Evolutionary conservation across 768 basidiomycete species (phyloP).

Genomic region (Obba rivulosa): DNA sequence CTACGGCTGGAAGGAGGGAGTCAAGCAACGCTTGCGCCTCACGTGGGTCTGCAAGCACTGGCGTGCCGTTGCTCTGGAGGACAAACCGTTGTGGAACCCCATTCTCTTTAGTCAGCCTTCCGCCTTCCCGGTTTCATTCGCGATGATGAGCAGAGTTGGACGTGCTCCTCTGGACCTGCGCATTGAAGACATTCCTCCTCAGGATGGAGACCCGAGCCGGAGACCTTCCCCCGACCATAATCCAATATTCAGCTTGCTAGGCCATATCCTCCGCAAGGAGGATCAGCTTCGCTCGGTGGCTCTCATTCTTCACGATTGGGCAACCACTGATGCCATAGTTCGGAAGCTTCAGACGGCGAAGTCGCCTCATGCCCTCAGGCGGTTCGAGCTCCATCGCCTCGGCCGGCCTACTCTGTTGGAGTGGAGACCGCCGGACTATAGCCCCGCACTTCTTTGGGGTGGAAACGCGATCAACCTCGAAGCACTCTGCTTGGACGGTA

Average conservation of each 20-base stretch:
- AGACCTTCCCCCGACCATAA: slow-evolving; percentile 30
- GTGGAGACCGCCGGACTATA: slow-evolving; percentile 23
- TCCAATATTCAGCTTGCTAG: slow-evolving; percentile 44
- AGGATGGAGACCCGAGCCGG: slow-evolving; percentile 12
- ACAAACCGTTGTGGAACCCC: slow-evolving; percentile 36
- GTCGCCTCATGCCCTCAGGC: slow-evolving; percentile 35
- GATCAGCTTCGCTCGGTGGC: slow-evolving; percentile 56
- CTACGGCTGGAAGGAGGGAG: slow-evolving; percentile 9
- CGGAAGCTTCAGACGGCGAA: slow-evolving; percentile 33
- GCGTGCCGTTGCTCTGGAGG: slow-evolving; percentile 19
- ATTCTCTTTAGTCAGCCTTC: slow-evolving; percentile 56
- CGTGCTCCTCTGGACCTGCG: slow-evolving; percentile 54
- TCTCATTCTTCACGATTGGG: slow-evolving; percentile 52
- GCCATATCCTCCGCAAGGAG: slow-evolving; percentile 46
- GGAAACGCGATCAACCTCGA: slow-evolving; percentile 38
- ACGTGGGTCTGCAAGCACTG: slow-evolving; percentile 50
- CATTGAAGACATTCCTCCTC: slow-evolving; percentile 39
- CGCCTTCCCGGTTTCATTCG: slow-evolving; percentile 44
- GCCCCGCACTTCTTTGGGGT: slow-evolving; percentile 46
- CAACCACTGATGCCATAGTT: slow-evolving; percentile 45
- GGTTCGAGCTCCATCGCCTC: slow-evolving; percentile 60
- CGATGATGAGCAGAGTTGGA: slow-evolving; percentile 55
- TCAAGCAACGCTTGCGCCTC: slow-evolving; percentile 36
- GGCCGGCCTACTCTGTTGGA: slow-evolving; percentile 12
- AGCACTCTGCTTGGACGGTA: slow-evolving; percentile 50